Conservation (phyloP, 2,329 filamentous ascomycete genomes). For the Neonectria faginata region DNA sequence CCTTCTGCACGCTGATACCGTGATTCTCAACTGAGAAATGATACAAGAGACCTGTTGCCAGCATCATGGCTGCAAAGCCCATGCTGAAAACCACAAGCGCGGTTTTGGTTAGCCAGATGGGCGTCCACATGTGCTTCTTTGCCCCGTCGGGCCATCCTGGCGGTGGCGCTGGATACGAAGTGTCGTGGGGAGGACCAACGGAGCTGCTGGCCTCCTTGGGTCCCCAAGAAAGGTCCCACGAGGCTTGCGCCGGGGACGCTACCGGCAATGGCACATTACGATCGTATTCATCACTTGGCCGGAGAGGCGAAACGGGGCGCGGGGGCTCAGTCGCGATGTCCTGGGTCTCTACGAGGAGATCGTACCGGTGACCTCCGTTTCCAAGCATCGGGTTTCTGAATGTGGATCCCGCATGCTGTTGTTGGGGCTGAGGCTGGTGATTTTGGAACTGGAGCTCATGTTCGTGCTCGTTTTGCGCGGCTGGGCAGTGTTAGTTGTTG, state of each 20-base stretch:
- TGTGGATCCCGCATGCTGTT: conserved; percentile 14
- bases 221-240: neutral
- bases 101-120: conserved; percentile 35
- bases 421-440: conserved; percentile 8
- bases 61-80: conserved; percentile 35
- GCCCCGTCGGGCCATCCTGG: conserved; percentile 23
- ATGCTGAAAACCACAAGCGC: conserved; percentile 35
- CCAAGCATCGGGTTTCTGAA: conserved; percentile 23
- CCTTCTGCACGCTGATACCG: conserved; percentile 36
- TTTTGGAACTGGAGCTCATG: conserved; percentile 22
- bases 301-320: conserved; percentile 20
- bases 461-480: conserved; percentile 30
- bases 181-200: conserved; percentile 10
- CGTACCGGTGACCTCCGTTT: conserved; percentile 29
- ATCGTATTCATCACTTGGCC: conserved; percentile 29
- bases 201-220: conserved; percentile 19
- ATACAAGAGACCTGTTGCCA: conserved; percentile 37
- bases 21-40: conserved; percentile 37
- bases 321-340: conserved; percentile 15
- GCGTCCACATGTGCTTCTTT: conserved; percentile 37
- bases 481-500: conserved; percentile 17
- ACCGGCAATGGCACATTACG: conserved; percentile 10
- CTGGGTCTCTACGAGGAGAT: conserved; percentile 23
- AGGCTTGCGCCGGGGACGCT: conserved; percentile 11
- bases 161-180: conserved; percentile 8